Conservation (phyloP, 2,329 filamentous ascomycete genomes). For the Hypoxylon sp. region DNA sequence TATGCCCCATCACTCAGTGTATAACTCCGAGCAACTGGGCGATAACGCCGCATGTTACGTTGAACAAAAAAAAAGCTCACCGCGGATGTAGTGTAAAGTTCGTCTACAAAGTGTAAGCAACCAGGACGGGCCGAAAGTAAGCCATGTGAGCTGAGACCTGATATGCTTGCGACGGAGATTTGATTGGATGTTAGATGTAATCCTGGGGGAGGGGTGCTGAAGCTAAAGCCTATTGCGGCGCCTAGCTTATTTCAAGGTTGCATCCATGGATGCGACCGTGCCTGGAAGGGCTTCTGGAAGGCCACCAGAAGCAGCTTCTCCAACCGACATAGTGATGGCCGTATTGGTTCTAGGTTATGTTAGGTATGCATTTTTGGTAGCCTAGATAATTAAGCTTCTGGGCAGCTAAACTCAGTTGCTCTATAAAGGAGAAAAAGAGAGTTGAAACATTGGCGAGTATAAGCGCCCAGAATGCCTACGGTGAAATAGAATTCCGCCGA, state of each 20-base stretch:
- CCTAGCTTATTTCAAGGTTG: neutral
- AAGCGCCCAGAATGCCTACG: slow-evolving; percentile 2
- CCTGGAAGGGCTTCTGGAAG: slow-evolving; percentile 37
- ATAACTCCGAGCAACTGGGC: neutral
- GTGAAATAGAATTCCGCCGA: slow-evolving; percentile 5
- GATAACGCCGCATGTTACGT: slow-evolving; percentile 1
- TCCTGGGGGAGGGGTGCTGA: neutral
- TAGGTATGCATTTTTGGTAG: neutral
- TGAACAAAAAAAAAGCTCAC: slow-evolving; percentile 1
- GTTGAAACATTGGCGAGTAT: neutral
- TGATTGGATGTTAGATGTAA: neutral
- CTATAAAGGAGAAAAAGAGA: neutral
- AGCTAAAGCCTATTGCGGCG: neutral
- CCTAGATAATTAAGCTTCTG: neutral
- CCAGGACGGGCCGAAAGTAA: slow-evolving; percentile 33
- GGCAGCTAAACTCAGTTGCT: neutral
- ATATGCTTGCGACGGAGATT: slow-evolving; percentile 11
- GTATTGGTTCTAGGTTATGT: neutral
- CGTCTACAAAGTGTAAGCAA: slow-evolving; percentile 24
- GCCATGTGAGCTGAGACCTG: slow-evolving; percentile 17
- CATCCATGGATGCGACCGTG: neutral
- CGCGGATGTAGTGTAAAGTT: neutral
- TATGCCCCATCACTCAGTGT: neutral
- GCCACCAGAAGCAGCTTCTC: slow-evolving; percentile 16
- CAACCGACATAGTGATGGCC: neutral